Percentiles rank a stretch among this genome's conserved stretches.
These are phyloP conservation scores for Geranium rotundifolium DNA, from an alignment of 345 rosid genomes.

Conservation along the genomic window DNA sequence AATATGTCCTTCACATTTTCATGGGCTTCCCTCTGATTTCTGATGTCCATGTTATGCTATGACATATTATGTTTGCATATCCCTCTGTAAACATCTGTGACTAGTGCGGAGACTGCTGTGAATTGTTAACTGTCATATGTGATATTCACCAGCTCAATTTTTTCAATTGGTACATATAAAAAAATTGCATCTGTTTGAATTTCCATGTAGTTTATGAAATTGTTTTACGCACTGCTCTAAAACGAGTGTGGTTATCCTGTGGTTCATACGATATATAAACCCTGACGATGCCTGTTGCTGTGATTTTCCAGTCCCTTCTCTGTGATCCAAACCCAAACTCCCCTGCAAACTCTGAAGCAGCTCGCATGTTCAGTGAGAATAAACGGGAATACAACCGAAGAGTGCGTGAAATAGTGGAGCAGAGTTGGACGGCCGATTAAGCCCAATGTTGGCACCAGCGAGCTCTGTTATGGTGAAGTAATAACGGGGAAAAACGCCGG, in stretches of 20 bases:
- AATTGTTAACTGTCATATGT: too few species aligned
- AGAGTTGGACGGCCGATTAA: slow-evolving; percentile 66
- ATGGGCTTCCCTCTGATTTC: not conserved
- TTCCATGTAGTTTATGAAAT: too few species aligned
- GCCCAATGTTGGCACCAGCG: not conserved
- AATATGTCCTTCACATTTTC: too few species aligned
- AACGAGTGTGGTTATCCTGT: too few species aligned
- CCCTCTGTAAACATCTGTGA: too few species aligned
- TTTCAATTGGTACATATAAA: too few species aligned
- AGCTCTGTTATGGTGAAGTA: too few species aligned
- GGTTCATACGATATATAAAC: not conserved
- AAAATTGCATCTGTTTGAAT: too few species aligned
- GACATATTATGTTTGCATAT: too few species aligned
- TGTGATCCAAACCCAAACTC: slow-evolving; percentile 77
- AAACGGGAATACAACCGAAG: slow-evolving; percentile 57
- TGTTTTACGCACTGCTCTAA: too few species aligned
- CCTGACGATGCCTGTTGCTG: not conserved
- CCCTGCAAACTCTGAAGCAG: slow-evolving; percentile 76
- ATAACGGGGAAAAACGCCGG: not conserved
- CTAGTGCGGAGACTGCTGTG: too few species aligned
- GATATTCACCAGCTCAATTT: not conserved
- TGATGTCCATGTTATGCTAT: too few species aligned
- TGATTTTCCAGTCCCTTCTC: slow-evolving; percentile 36
- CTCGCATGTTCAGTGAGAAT: slow-evolving; percentile 64
- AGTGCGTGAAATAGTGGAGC: slow-evolving; percentile 57